phyloP scores from a whole-genome alignment of 495 filamentous ascomycete species.

The Tuber magnatum region DNA sequence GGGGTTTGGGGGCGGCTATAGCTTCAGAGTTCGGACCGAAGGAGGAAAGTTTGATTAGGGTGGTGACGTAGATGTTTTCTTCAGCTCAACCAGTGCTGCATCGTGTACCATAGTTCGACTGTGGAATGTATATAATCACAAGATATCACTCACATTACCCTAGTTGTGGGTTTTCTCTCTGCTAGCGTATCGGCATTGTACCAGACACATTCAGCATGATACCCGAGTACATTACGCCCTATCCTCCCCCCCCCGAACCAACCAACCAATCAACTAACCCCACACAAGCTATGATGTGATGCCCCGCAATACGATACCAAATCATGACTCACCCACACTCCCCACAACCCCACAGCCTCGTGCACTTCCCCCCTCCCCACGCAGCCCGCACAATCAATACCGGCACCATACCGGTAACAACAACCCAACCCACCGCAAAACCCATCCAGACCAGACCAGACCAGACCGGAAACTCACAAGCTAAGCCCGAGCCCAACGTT shows the following conservation, averaged over 20 bases:
- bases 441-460: too few relatives aligned
- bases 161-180: not conserved
- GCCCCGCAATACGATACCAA: not conserved
- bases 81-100: not conserved
- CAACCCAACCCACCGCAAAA: too few relatives aligned
- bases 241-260: not conserved
- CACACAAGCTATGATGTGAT: not conserved
- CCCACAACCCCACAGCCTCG: not conserved
- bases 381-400: too few relatives aligned
- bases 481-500: too few relatives aligned
- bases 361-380: too few relatives aligned
- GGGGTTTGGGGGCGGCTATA: conserved; percentile 47
- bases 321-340: not conserved
- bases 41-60: not conserved
- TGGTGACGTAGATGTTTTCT: not conserved
- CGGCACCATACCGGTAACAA: too few relatives aligned
- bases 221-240: not conserved
- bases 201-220: not conserved
- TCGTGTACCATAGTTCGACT: not conserved
- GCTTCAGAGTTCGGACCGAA: conserved; percentile 15
- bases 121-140: not conserved
- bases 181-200: not conserved
- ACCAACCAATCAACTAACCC: not conserved
- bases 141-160: not conserved
- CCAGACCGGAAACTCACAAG: too few relatives aligned